phyloP scores from a whole-genome alignment of 305 asterid genomes.

The Rubia occidens region DNA sequence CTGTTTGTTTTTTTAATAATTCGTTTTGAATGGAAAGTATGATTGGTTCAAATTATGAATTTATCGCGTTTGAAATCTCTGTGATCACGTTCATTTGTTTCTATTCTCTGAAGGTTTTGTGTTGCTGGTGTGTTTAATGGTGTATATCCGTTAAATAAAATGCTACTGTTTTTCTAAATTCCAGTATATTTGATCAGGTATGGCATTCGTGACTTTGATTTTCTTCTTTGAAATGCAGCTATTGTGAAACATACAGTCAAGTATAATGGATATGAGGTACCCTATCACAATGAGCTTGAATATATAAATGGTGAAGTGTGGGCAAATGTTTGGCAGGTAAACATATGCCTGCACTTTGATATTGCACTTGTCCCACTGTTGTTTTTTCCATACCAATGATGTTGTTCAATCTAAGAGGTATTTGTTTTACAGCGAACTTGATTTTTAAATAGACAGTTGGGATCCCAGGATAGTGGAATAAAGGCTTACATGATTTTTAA shows the following conservation, averaged over 20 bases:
- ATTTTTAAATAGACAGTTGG: no score
- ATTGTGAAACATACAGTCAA: constrained; percentile 42
- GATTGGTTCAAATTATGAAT: no score
- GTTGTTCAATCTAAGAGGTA: background rate
- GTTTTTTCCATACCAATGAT: background rate
- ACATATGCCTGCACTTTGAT: constrained; percentile 9
- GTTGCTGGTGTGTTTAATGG: background rate
- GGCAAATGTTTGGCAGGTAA: constrained; percentile 87
- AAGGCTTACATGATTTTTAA: no score
- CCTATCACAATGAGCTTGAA: constrained; percentile 81
- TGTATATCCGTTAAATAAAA: background rate
- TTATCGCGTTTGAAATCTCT: background rate
- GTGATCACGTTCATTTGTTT: background rate
- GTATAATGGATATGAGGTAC: constrained; percentile 65
- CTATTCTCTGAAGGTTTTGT: background rate
- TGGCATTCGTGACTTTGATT: constrained; percentile 10
- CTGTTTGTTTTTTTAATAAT: no score
- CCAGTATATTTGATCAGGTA: constrained; percentile 4
- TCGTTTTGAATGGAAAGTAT: background rate
- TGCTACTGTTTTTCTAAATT: background rate
- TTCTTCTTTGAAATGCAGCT: constrained; percentile 35
- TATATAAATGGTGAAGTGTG: constrained; percentile 83
- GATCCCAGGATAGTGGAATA: no score
- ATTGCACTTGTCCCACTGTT: background rate
- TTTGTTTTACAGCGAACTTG: no score